phyloP scores from a whole-genome alignment of 805 yeast species.

The Monosporozyma yasuniensis region DNA sequence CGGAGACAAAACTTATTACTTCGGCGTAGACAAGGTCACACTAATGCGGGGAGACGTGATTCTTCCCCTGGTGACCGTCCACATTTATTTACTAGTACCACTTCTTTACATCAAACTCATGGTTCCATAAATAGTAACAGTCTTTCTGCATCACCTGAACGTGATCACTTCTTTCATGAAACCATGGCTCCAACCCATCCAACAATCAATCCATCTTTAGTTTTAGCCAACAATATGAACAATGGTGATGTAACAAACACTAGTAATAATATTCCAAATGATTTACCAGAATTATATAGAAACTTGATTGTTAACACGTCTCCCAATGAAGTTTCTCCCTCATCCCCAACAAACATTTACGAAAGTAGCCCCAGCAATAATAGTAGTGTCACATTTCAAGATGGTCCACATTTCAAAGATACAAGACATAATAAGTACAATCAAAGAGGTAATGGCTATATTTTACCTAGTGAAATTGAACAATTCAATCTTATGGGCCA shows the following conservation, averaged over 20 bases:
- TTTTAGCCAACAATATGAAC: neutral
- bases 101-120: neutral
- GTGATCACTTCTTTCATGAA: neutral
- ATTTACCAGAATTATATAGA: neutral
- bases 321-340: neutral
- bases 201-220: neutral
- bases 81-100: neutral
- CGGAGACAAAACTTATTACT: slow-evolving; percentile 7
- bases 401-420: neutral
- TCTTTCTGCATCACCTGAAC: neutral
- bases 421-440: neutral
- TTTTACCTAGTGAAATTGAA: slow-evolving; percentile 16
- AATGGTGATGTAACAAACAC: neutral
- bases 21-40: neutral
- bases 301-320: neutral
- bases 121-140: neutral
- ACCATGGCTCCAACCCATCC: neutral
- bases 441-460: slow-evolving; percentile 10
- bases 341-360: neutral
- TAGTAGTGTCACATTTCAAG: neutral
- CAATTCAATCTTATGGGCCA: slow-evolving; percentile 17
- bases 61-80: neutral
- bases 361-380: neutral
- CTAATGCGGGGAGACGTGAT: neutral
- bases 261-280: neutral